Evolutionary conservation across 192 early-diverging fungal species (phyloP), one percentile per base, ranked within the genome.

Genomic region (Podila epigama): DNA sequence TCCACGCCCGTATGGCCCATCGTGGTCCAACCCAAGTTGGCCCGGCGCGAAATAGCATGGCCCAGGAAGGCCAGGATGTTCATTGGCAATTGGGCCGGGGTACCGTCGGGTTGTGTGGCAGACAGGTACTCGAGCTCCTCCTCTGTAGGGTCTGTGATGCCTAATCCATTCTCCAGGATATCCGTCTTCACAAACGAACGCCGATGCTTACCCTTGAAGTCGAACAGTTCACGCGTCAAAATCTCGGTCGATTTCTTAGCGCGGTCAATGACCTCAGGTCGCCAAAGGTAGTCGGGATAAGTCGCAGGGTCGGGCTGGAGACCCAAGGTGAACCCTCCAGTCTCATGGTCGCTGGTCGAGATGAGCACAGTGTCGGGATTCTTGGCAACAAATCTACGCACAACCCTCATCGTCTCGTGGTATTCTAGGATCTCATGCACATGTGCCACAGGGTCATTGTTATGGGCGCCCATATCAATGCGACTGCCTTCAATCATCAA

Each of bases 391-490:
- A 84, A 99, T n/a, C 87, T 68, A 57, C 88, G 91, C 36, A 94
- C 92, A 27, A 86, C 79, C 2, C 69, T 60, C 18, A 98, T 70
- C 0, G 92, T 88, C 12, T 92, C 80, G 79, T 98, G 90, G 82
- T 97, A 99, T 3, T 89, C 94, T 11, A 96, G 72, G 56, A 98
- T 97, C 27, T 99, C 97, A 69, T 92, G 92, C 13, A 93, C 85
- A 70, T 99, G 97, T 1, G 94, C 83, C 8, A 93, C 94, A 11
- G 96, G 90, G 75, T 99, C 97, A 78, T 98, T 98, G 63, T 88
- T 93, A 70, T 99, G 97, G 6, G 92, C 97, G 1, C 94, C 97
- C 96, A 98, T 97, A 73, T 99, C 87, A 64, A 99, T 99, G 48
- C 95, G 82, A 62, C 91, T 93, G 34, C 97, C 95, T 84, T 99